Evolutionary conservation across 257 asterid species (phyloP).

Genomic region (Capsicum pubescens): DNA sequence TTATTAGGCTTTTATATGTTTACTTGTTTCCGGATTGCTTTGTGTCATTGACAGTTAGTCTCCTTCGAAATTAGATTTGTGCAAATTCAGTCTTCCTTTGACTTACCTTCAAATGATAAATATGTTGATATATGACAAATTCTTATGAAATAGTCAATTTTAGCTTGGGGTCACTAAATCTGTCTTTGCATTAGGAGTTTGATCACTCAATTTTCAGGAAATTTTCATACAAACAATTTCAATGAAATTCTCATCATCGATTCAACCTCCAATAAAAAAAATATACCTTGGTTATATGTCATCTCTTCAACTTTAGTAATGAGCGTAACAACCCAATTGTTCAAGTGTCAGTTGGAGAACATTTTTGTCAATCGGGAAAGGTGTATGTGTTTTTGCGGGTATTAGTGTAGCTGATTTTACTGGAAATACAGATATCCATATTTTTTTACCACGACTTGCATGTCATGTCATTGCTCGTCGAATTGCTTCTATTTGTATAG

Average conservation of each 20-base stretch:
- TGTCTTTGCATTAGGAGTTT: conserved; percentile 17
- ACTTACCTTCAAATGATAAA: not conserved
- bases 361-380: not conserved
- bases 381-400: not conserved
- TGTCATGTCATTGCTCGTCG: not conserved
- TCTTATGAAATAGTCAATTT: not conserved
- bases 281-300: too few species aligned
- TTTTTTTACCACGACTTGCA: not conserved
- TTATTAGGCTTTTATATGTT: conserved; percentile 44
- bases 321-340: too few species aligned
- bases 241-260: not conserved
- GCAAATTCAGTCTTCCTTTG: not conserved
- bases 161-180: not conserved
- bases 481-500: not conserved
- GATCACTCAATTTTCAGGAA: not conserved
- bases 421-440: not conserved
- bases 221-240: not conserved
- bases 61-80: not conserved
- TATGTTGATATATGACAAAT: not conserved
- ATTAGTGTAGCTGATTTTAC: not conserved
- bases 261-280: not conserved
- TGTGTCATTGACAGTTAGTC: not conserved
- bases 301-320: too few species aligned
- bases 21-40: not conserved
- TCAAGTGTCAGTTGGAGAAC: not conserved